These are phyloP conservation scores for Nemania serpens DNA, from an alignment of 2,329 filamentous ascomycete genomes.

Conservation along the genomic window DNA sequence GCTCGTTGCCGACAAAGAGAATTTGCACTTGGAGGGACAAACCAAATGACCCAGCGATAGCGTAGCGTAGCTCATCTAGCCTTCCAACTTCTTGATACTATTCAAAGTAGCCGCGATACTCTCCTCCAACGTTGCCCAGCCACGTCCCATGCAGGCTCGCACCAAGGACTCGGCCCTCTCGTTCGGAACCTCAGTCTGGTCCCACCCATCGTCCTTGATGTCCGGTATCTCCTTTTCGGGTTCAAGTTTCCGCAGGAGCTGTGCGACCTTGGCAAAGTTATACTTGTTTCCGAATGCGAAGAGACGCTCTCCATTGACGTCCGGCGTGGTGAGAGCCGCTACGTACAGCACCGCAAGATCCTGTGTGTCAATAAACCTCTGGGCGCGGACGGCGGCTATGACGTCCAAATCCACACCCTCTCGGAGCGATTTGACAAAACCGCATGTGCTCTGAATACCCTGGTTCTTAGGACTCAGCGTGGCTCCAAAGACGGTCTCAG, in stretches of 20 bases:
- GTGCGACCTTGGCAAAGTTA: constrained; percentile 38
- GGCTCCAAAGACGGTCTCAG: constrained; percentile 40
- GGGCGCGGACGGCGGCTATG: constrained; percentile 34
- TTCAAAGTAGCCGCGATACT: constrained; percentile 36
- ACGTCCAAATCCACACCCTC: constrained; percentile 33
- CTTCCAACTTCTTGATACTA: constrained; percentile 19
- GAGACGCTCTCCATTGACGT: constrained; percentile 39
- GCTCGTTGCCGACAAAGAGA: neutral
- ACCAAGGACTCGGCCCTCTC: constrained; percentile 36
- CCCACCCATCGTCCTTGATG: constrained; percentile 36
- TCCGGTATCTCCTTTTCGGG: constrained; percentile 34
- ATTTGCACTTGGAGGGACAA: neutral
- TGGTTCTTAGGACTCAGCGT: constrained; percentile 39
- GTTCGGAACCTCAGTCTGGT: constrained; percentile 41
- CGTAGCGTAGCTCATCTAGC: neutral
- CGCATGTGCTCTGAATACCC: constrained; percentile 40
- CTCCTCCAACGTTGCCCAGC: constrained; percentile 42
- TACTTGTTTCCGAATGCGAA: constrained; percentile 41
- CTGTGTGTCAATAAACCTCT: constrained; percentile 41
- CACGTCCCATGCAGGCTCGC: constrained; percentile 33
- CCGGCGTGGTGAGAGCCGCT: constrained; percentile 37
- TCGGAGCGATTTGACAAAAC: constrained; percentile 41
- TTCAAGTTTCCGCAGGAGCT: constrained; percentile 39
- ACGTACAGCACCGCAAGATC: constrained; percentile 42
- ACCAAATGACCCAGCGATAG: neutral